Base-by-base conservation (phyloP, 176 grass and related monocot species). In the Poa pratensis region DNA sequence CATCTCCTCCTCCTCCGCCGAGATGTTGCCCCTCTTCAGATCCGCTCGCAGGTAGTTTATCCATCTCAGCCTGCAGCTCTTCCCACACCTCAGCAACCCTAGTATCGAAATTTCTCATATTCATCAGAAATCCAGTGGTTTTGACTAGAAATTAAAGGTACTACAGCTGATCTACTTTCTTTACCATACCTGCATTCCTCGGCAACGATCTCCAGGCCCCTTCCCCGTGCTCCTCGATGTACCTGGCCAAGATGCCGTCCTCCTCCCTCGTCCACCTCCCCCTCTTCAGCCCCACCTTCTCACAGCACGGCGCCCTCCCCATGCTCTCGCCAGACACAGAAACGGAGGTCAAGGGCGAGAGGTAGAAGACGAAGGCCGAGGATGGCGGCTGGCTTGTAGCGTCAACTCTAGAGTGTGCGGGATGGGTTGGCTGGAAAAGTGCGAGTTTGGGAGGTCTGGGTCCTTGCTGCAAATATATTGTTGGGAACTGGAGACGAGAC, bases 221-320 rank as follows among this genome's bases (percentile, higher is more conserved):
- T 77, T 84, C 87, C 8, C 91, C 91, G 0, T 94, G 82, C 60
- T 90, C 59, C 52, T 39, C 13, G 65, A 94, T 91, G 81, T 91
- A 90, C 28, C 17, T 80, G 0, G 67, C 75, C 62, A 94, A 68
- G 73, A 77, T 51, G 48, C 61, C 86, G 34, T 94, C 91, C 67
- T 94, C 91, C 80, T 94, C 91, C 85, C 82, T 80, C 23, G 88
- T 91, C 91, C 91, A 94, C 57, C 85, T 82, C 45, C 91, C 91
- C 73, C 83, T 86, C 82, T 83, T 86, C 73, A 94, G 11, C 69
- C 91, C 91, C 27, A 91, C 86, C 88, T 94, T 94, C 72, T 94
- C 91, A 17, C 91, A 94, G 73, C 91, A 94, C 40, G 91, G 88
- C 5, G 86, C 86, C 39, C 91, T 70, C 23, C 88, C 91, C 91